Evolutionary conservation across 331 rosid species (phyloP), one percentile per base, ranked within the genome.

Genomic region (Dryas integrifolia): DNA sequence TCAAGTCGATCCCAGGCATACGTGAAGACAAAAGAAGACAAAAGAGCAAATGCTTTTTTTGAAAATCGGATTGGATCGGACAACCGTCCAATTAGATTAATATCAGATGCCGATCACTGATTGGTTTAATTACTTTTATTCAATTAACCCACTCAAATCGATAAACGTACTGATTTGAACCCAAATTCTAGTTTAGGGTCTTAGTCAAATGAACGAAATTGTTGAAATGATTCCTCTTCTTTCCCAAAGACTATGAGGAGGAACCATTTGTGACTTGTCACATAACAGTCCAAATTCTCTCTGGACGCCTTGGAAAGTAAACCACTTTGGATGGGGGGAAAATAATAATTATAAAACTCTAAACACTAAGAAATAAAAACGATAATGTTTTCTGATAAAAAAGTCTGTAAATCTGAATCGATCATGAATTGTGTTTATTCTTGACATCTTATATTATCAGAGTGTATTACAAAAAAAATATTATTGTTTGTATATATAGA

Each of bases 231-330:
- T 77, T 81, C 87, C 84, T 82, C 52, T 67, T 26, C 30, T 26
- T 26, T 26, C 30, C 2, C 30, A 26, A 26, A 26, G 30, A 26
- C 30, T 26, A 26, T 26, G 30, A 26, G 30, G 30, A 26, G 30
- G 30, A 26, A 1, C 21, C 0, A 18, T 18, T 18, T 18, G 21
- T 18, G 21, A 18, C 2, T 73, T 58, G 84, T 74, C 80, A 88
- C 94, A 84, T 13, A 86, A 83, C 74, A 79, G 83, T 82, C 78
- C 67, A 70, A 83, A 82, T 86, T 85, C 84, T 80, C 45, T 73
- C 73, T 65, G 83, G 86, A 76, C 83, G 91, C 91, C 80, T 65
- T 26, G 83, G 82, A 90, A 90, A 90, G 96, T 88, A 86, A 21
- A 56, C 60, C 5, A 56, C 38, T 56, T 55, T 3, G 60, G 60